Percentiles rank a stretch among this genome's conserved stretches.
Evolutionary conservation across 257 asterid genomes (phyloP).

Genomic region (Thymus mandschuricus): DNA sequence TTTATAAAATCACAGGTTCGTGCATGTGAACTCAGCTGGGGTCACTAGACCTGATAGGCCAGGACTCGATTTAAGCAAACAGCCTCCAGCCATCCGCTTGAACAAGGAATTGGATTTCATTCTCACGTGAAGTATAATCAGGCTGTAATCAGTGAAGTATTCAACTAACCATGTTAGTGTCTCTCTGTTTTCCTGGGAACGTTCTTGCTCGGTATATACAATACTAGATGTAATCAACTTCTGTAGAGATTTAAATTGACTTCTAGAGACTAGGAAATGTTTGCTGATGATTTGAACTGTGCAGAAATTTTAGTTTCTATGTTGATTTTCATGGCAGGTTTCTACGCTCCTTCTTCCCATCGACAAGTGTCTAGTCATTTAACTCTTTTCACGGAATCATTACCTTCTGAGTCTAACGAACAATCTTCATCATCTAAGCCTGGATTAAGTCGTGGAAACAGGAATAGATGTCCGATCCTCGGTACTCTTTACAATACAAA

Average conservation of each 20-base stretch:
- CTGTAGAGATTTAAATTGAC: not conserved
- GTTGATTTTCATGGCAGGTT: not conserved
- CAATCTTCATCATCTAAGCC: conserved; percentile 32
- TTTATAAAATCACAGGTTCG: conserved; percentile 51
- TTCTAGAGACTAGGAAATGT: conserved; percentile 2
- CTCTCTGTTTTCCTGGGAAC: not conserved
- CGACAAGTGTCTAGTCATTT: too few species aligned
- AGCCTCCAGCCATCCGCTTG: conserved; percentile 97
- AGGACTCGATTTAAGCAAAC: conserved; percentile 93
- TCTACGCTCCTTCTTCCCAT: too few species aligned
- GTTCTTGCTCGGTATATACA: not conserved
- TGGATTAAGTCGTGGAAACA: conserved; percentile 58
- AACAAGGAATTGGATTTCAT: conserved; percentile 89
- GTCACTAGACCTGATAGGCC: conserved; percentile 98
- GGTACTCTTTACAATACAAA: conserved; percentile 85
- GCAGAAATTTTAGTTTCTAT: conserved; percentile 22
- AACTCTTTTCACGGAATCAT: too few species aligned
- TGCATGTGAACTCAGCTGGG: conserved; percentile 96
- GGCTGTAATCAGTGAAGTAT: not conserved
- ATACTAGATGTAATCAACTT: not conserved
- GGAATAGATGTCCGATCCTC: conserved; percentile 89
- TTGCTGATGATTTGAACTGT: conserved; percentile 13
- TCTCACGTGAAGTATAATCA: conserved; percentile 68
- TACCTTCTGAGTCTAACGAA: conserved; percentile 44
- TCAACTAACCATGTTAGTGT: not conserved